phyloP scores from a whole-genome alignment of 1,139 yeast species.

The Spencermartinsiella ligniputridi region DNA sequence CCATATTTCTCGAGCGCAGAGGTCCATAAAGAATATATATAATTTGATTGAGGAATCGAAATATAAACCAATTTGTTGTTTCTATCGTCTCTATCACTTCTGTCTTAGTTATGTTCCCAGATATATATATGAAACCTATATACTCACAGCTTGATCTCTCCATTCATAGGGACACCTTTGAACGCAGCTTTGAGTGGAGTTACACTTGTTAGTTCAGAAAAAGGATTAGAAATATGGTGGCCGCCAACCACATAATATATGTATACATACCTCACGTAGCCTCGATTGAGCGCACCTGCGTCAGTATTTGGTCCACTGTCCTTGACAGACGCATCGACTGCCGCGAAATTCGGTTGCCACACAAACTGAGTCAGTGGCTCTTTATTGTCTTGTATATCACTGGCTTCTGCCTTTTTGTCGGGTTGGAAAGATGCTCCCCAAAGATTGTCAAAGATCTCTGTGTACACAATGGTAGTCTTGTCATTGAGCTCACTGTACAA shows the following conservation, averaged over 20 bases:
- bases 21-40: constrained; percentile 55
- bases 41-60: constrained; percentile 36
- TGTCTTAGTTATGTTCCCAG: not conserved
- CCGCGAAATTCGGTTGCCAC: constrained; percentile 82
- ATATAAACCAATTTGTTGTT: not conserved
- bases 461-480: constrained; percentile 57
- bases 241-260: not conserved
- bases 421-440: constrained; percentile 64
- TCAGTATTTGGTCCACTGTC: constrained; percentile 46
- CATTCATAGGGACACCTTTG: constrained; percentile 52
- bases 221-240: constrained; percentile 3
- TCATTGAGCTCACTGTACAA: constrained; percentile 48
- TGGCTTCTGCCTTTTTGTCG: constrained; percentile 17
- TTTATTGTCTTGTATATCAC: constrained; percentile 33
- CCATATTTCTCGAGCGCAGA: constrained; percentile 37
- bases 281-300: constrained; percentile 43
- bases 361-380: constrained; percentile 40
- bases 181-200: constrained; percentile 82
- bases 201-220: constrained; percentile 45
- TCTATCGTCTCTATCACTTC: not conserved
- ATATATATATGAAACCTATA: not conserved
- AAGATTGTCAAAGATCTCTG: constrained; percentile 71
- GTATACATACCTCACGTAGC: constrained; percentile 33
- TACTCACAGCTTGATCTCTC: constrained; percentile 46
- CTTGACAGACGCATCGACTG: constrained; percentile 58